A percentile compares a stretch with the other conserved stretches of the same genome.
phyloP scores from a whole-genome alignment of 352 stramenopile genomes.

The Halophytophthora polymorphica region DNA sequence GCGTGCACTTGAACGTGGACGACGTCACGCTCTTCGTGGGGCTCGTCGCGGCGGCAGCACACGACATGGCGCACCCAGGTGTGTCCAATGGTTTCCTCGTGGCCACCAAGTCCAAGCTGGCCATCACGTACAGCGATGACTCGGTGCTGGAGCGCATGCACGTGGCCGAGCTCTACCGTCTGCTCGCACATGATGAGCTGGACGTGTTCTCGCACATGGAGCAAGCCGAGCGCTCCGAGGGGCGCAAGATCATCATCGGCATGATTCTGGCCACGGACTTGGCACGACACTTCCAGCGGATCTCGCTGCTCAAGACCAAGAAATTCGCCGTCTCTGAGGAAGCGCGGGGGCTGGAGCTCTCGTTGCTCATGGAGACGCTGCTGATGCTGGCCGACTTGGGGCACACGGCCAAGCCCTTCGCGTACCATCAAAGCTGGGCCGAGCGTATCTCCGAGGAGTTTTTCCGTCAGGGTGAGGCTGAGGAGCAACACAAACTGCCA shows the following conservation, averaged over 20 bases:
- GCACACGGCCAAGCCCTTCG: slow-evolving; percentile 64
- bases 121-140: slow-evolving; percentile 91
- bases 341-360: slow-evolving; percentile 43
- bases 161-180: slow-evolving; percentile 60
- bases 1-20: slow-evolving; percentile 54
- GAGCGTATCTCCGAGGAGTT: slow-evolving; percentile 71
- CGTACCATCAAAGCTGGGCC: slow-evolving; percentile 56
- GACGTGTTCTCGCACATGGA: slow-evolving; percentile 62
- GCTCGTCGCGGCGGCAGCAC: slow-evolving; percentile 82
- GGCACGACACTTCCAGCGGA: slow-evolving; percentile 63
- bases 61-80: slow-evolving; percentile 91
- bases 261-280: slow-evolving; percentile 80
- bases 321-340: slow-evolving; percentile 54
- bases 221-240: slow-evolving; percentile 22
- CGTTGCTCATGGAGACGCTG: slow-evolving; percentile 73
- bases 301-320: slow-evolving; percentile 72
- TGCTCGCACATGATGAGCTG: slow-evolving; percentile 55
- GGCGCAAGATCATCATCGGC: slow-evolving; percentile 70
- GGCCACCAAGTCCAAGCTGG: slow-evolving; percentile 83
- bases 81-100: slow-evolving; percentile 92
- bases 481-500: slow-evolving; percentile 48
- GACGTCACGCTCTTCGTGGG: slow-evolving; percentile 56
- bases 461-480: slow-evolving; percentile 58
- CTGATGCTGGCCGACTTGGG: slow-evolving; percentile 67
- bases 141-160: slow-evolving; percentile 85